These are phyloP conservation scores for Trametes cinnabarina DNA, from an alignment of 768 basidiomycete genomes.

Conservation along the genomic window DNA sequence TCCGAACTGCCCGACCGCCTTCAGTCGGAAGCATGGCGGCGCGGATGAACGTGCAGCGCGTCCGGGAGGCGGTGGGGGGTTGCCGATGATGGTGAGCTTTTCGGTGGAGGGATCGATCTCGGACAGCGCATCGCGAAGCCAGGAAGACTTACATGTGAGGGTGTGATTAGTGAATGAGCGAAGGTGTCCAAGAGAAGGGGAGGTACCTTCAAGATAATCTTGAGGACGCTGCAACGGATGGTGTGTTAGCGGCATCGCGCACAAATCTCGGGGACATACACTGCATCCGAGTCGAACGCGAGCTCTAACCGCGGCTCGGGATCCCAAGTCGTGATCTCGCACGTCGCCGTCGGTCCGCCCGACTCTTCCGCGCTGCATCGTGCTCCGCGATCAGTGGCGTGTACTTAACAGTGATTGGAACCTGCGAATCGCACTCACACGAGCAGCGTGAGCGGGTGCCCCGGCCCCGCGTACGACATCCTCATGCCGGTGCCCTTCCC, in stretches of 20 bases:
- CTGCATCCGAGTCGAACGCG: conserved; percentile 66
- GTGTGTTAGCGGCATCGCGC: background rate
- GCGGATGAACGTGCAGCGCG: conserved; percentile 24
- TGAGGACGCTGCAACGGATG: conserved; percentile 40
- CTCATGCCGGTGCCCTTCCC: conserved; percentile 82
- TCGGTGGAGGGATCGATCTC: conserved; percentile 90
- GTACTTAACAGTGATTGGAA: no score
- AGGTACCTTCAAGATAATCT: conserved; percentile 80
- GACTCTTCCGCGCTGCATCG: conserved; percentile 69
- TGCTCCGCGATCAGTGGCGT: background rate
- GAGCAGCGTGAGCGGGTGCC: conserved; percentile 73
- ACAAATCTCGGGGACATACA: conserved; percentile 38
- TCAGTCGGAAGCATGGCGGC: conserved; percentile 76
- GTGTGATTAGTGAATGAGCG: background rate
- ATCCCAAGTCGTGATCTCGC: conserved; percentile 83
- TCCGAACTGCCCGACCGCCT: conserved; percentile 79
- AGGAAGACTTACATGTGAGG: conserved; percentile 58
- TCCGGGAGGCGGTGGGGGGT: conserved; percentile 47
- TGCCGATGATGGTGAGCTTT: conserved; percentile 79
- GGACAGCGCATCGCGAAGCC: conserved; percentile 89
- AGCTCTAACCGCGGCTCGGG: conserved; percentile 81
- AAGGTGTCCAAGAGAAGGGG: background rate
- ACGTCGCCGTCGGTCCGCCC: conserved; percentile 79
- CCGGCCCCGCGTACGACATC: conserved; percentile 75
- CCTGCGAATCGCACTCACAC: no score